phyloP scores from a whole-genome alignment of 768 basidiomycete species.

The Mycena polygramma region DNA sequence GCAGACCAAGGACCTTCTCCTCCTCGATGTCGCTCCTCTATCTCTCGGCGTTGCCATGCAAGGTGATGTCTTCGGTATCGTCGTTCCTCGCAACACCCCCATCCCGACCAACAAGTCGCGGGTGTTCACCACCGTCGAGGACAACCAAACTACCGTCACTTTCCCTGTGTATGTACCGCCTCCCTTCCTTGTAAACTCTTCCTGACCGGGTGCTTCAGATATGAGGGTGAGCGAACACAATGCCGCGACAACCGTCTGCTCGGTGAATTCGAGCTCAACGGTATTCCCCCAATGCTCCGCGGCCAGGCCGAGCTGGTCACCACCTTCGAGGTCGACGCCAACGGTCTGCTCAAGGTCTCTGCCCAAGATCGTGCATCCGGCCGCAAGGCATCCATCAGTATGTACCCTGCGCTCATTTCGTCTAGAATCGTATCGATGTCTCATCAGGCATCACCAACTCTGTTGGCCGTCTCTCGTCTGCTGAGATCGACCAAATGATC shows the following conservation, averaged over 20 bases:
- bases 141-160: conserved; percentile 99
- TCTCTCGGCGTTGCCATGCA: conserved; percentile 99
- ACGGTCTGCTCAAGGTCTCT: conserved; percentile 98
- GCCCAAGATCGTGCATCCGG: conserved; percentile 98
- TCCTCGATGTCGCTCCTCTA: conserved; percentile 98
- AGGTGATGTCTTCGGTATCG: conserved; percentile 99
- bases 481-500: conserved; percentile 99
- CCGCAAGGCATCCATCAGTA: conserved; percentile 98
- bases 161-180: conserved; percentile 88
- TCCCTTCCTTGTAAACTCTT: neutral
- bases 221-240: conserved; percentile 99
- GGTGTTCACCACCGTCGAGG: conserved; percentile 99
- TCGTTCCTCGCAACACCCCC: conserved; percentile 99
- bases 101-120: conserved; percentile 99
- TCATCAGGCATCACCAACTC: conserved; percentile 94
- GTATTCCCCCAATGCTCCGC: conserved; percentile 99
- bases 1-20: conserved; percentile 97
- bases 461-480: conserved; percentile 96
- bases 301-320: conserved; percentile 99
- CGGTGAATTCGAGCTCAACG: conserved; percentile 99
- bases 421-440: conserved; percentile 28
- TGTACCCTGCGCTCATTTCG: conserved; percentile 45
- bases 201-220: conserved; percentile 56
- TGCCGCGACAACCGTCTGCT: conserved; percentile 99
- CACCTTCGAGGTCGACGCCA: conserved; percentile 99